Evolutionary conservation across 2,329 filamentous ascomycete species (phyloP).

Genomic region (Blastomyces emzantsi): DNA sequence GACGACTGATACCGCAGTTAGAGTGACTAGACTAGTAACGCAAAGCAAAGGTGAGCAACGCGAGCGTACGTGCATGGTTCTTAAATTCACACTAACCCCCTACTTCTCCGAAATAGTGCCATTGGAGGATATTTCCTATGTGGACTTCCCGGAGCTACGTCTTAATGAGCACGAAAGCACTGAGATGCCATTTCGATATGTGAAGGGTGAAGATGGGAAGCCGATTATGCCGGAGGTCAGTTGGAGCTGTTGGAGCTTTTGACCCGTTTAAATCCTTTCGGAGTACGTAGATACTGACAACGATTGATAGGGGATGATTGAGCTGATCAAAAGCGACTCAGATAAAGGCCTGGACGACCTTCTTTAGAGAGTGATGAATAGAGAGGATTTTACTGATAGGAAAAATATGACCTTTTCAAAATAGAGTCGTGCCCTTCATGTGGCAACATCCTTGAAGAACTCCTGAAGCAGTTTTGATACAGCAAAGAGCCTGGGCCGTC

Average conservation of each 20-base stretch:
- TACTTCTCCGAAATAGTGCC: slow-evolving; percentile 46
- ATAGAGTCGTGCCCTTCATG: no score
- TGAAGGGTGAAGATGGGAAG: slow-evolving; percentile 62
- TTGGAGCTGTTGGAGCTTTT: slow-evolving; percentile 5
- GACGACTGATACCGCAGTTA: slow-evolving; percentile 95
- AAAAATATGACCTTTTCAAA: background rate
- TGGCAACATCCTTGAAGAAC: no score
- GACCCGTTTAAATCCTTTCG: no score
- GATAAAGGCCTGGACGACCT: slow-evolving; percentile 87
- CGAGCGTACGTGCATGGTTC: background rate
- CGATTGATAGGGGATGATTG: slow-evolving; percentile 69
- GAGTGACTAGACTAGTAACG: slow-evolving; percentile 82
- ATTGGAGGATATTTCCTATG: slow-evolving; percentile 67
- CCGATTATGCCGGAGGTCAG: slow-evolving; percentile 83
- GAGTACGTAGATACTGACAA: background rate
- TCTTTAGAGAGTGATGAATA: slow-evolving; percentile 43
- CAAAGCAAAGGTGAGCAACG: slow-evolving; percentile 63
- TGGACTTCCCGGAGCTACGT: slow-evolving; percentile 82
- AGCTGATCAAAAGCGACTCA: slow-evolving; percentile 85
- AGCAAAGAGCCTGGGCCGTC: no score
- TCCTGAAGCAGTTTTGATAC: no score
- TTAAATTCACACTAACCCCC: background rate
- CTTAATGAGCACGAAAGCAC: slow-evolving; percentile 90
- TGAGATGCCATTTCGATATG: slow-evolving; percentile 97
- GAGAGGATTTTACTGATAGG: background rate